Base-by-base conservation (phyloP, 1,139 yeast genomes). In the Candida dubliniensis region DNA sequence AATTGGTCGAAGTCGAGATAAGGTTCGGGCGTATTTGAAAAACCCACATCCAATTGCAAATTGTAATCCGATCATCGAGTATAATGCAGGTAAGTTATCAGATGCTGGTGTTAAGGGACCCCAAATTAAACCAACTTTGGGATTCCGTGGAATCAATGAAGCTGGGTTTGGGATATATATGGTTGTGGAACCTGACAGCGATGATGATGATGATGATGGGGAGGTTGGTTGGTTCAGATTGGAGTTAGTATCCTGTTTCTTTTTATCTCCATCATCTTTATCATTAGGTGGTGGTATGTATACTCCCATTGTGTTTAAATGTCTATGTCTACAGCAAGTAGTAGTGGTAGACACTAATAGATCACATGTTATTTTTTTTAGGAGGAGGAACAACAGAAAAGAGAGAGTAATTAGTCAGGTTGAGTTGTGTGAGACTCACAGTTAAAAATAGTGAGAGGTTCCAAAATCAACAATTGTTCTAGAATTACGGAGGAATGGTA, bases 61-160 rank as follows among this genome's bases (percentile, higher is more conserved):
- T 51, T 82, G 87, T 2, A 74, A 48, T 0, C 74, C 75, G 4
- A 81, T 68, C 47, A 80, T 57, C 1, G 74, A 52, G 56, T 69
- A 73, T 2, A 81, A 57, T 0, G 82, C 85, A 5, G 71, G 64
- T 26, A 65, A 55, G 55, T 79, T 77, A 50, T 82, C 87, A 2
- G 84, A 69, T 0, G 86, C 82, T 2, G 87, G 87, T 1, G 79
- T 82, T 34, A 82, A 57, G 0, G 87, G 86, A 1, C 86, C 84
- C 81, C 84, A 79, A 34, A 79, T 57, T 38, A 82, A 65, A 1
- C 87, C 87, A 18, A 81, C 60, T 47, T 79, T 77, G 8, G 87
- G 87, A 48, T 74, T 73, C 11, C 52, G 54, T 15, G 75, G 74
- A 18, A 66, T 52, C 41, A 54, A 54, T 10, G 54, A 39, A 6